Conservation (phyloP, 2,329 filamentous ascomycete genomes). For the Parastagonospora avenae region DNA sequence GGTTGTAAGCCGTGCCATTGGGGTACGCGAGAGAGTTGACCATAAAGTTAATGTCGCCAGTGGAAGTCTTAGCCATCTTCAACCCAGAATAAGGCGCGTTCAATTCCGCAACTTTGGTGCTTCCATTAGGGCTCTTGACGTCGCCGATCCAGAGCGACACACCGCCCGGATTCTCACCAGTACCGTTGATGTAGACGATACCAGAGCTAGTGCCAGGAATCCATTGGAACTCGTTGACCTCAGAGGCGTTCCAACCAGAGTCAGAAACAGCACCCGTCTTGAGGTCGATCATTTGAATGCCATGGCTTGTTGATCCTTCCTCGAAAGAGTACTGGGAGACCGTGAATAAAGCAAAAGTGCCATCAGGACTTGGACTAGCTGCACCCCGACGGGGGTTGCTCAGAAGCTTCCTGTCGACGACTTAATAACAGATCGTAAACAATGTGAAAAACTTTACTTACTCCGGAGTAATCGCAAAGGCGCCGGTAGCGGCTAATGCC, state of each 20-base stretch:
- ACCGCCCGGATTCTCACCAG: slow-evolving; percentile 57
- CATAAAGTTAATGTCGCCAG: slow-evolving; percentile 52
- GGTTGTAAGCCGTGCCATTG: slow-evolving; percentile 72
- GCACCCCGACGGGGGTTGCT: slow-evolving; percentile 74
- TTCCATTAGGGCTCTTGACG: slow-evolving; percentile 32
- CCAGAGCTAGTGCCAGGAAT: slow-evolving; percentile 47
- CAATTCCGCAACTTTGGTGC: slow-evolving; percentile 45
- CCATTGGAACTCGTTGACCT: slow-evolving; percentile 42
- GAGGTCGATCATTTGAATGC: slow-evolving; percentile 46
- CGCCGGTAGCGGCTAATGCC: slow-evolving; percentile 41
- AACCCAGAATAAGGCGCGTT: slow-evolving; percentile 57
- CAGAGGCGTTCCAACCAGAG: slow-evolving; percentile 37
- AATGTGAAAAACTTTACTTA: slow-evolving; percentile 16
- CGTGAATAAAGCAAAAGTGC: slow-evolving; percentile 68
- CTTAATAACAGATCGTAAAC: slow-evolving; percentile 1
- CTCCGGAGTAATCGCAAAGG: slow-evolving; percentile 43
- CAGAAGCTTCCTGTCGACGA: slow-evolving; percentile 55
- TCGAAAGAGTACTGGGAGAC: slow-evolving; percentile 81
- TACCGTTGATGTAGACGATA: slow-evolving; percentile 68
- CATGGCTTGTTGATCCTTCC: slow-evolving; percentile 67
- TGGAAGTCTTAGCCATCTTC: slow-evolving; percentile 51
- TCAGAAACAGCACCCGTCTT: slow-evolving; percentile 40
- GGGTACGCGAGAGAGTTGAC: slow-evolving; percentile 67
- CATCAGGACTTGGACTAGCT: slow-evolving; percentile 69
- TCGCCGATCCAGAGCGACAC: slow-evolving; percentile 46